Evolutionary conservation across 2,329 filamentous ascomycete genomes (phyloP), one percentile per base, ranked within the genome.

Genomic region (Hypoxylon sp.): DNA sequence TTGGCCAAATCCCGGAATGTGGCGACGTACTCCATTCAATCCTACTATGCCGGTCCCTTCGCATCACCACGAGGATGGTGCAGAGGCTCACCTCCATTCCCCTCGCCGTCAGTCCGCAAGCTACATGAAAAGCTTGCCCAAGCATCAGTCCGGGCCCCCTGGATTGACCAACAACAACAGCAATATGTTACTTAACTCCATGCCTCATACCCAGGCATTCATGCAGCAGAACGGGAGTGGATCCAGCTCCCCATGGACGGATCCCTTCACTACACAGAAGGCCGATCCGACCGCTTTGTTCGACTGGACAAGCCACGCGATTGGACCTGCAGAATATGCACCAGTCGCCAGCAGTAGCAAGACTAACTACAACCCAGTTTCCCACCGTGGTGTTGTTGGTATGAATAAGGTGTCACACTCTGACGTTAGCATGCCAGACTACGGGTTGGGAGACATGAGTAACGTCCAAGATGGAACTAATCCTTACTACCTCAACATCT

Each of bases 1-100:
- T 2, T 95, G 90, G 89, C 90, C 90, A 5, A 91, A 89, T 66
- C 73, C 81, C 13, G 71, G 75, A 11, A 89, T 91, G 86, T 90
- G 84, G 86, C 76, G 76, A 13, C 78, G 77, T 26, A 69, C 73
- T 12, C 70, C 74, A 9, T 69, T 74, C 52, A 69, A 72, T 58
- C 71, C 66, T 45, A 73, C 69, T 31, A 75, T 70, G 67, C 69
- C 66, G 7, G 69, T 76, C 1, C 72, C 75, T 2, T 67, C 73
- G 0, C 72, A 73, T 25, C 66, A 69, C 3, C 67, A 72, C 1
- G 77, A 80, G 29, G 75, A 78, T 31, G 70, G 72, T 2, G 68
- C 76, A 2, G 80, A 85, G n/a, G 75, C 76, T 5, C 86, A 89
- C 64, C 73, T 80, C 2, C 85, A 89, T 61, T 88, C 86, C 0